Percentiles rank a stretch among this genome's conserved stretches.
phyloP scores from a whole-genome alignment of 2,329 filamentous ascomycete genomes.

The Helotiales sp. region DNA sequence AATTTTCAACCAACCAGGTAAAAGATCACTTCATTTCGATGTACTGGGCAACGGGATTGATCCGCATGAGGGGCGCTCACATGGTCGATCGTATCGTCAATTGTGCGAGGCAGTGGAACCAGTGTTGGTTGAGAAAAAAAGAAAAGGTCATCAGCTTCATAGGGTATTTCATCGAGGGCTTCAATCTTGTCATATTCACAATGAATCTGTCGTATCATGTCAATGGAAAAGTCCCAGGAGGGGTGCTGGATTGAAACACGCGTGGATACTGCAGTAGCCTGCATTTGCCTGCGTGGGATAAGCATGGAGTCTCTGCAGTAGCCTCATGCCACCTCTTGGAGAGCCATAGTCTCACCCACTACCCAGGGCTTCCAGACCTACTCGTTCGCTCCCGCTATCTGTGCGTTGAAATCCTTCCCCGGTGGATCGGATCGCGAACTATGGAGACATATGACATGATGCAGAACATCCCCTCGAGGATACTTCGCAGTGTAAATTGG shows the following conservation, averaged over 20 bases:
- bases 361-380: not conserved
- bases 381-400: not conserved
- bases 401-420: not conserved
- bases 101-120: not conserved
- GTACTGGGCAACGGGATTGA: conserved; percentile 2
- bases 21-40: not conserved
- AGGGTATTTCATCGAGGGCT: not conserved
- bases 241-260: not conserved
- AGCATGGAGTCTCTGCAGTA: conserved; percentile 18
- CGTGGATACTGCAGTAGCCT: conserved; percentile 11
- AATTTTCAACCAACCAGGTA: conserved; percentile 17
- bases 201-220: not conserved
- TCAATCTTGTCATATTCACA: not conserved
- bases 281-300: conserved; percentile 15
- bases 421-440: conserved; percentile 7
- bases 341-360: not conserved
- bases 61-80: conserved; percentile 14
- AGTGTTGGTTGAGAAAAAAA: not conserved
- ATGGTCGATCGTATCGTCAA: not conserved
- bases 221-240: not conserved
- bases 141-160: not conserved
- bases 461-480: not conserved
- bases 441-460: not conserved
- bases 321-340: conserved; percentile 1
- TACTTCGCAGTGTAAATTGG: not conserved